phyloP scores from a whole-genome alignment of 169 alveolate genomes.

The Besnoitia besnoiti region DNA sequence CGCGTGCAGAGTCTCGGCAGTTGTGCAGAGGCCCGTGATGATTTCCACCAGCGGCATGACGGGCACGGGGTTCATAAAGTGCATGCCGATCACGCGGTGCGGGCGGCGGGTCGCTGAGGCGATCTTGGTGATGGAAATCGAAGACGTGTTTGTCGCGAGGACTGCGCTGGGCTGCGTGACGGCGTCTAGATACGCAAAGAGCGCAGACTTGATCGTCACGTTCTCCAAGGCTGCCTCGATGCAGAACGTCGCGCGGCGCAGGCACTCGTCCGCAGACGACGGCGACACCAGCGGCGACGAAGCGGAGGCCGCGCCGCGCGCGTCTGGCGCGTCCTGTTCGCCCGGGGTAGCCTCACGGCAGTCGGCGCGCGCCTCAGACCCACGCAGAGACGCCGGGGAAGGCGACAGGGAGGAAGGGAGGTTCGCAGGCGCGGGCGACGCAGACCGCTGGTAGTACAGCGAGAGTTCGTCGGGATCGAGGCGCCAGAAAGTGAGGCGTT shows the following conservation, averaged over 20 bases:
- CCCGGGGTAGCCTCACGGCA: background rate
- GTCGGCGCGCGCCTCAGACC: background rate
- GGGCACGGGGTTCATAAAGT: constrained; percentile 93
- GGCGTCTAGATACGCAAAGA: constrained; percentile 73
- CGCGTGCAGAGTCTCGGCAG: constrained; percentile 75
- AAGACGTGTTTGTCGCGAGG: constrained; percentile 88
- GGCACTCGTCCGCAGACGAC: constrained; percentile 66
- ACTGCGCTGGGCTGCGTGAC: constrained; percentile 73
- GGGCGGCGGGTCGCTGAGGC: constrained; percentile 84
- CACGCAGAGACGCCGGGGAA: background rate
- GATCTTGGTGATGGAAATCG: constrained; percentile 86
- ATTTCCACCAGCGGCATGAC: constrained; percentile 89
- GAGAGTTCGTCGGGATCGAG: constrained; percentile 21
- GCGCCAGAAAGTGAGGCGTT: background rate
- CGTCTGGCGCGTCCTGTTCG: background rate
- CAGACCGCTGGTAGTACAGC: background rate
- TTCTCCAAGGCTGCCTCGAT: constrained; percentile 85
- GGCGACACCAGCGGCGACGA: background rate
- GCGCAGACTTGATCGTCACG: constrained; percentile 73
- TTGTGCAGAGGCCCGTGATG: constrained; percentile 82
- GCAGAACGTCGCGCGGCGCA: constrained; percentile 70
- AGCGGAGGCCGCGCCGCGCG: constrained; percentile 55
- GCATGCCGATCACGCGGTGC: constrained; percentile 88
- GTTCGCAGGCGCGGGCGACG: background rate
- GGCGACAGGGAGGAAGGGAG: background rate